These are phyloP conservation scores for Rhodamnia argentea DNA, from an alignment of 345 rosid genomes.

Conservation along the genomic window DNA sequence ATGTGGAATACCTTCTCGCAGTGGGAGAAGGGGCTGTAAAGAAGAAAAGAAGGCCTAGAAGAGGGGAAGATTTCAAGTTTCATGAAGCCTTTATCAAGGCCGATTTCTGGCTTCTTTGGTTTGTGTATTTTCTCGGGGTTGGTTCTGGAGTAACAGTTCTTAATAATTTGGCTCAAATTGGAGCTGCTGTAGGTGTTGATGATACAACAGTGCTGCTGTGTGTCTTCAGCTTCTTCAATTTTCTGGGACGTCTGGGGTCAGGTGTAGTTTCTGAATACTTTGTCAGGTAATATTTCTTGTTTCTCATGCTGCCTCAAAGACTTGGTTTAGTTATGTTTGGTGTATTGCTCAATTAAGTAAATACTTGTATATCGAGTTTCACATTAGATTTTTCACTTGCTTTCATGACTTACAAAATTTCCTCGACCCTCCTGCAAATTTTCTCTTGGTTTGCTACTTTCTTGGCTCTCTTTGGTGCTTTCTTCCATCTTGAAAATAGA, in stretches of 20 bases:
- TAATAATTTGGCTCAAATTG: conserved; percentile 95
- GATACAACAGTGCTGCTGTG: conserved; percentile 67
- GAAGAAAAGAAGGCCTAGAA: conserved; percentile 64
- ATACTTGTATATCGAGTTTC: background rate
- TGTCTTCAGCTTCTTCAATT: conserved; percentile 79
- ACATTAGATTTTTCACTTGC: background rate
- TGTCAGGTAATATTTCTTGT: conserved; percentile 39
- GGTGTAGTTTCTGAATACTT: conserved; percentile 89
- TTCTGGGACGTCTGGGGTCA: conserved; percentile 74
- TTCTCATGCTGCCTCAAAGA: background rate
- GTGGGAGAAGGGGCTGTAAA: conserved; percentile 74
- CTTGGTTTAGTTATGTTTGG: background rate
- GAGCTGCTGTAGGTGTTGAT: conserved; percentile 57
- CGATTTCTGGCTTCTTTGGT: conserved; percentile 98
- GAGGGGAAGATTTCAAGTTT: conserved; percentile 82
- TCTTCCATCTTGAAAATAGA: background rate
- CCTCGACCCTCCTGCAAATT: background rate
- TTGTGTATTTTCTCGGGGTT: conserved; percentile 70
- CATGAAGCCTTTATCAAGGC: conserved; percentile 75
- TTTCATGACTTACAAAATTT: background rate
- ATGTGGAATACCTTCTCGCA: conserved; percentile 60
- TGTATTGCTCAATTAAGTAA: background rate
- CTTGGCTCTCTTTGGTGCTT: background rate
- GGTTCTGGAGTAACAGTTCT: conserved; percentile 88
- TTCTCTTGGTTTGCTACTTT: background rate